phyloP scores from a whole-genome alignment of 1,284 basidiomycete species.

The Flammula alnicola region DNA sequence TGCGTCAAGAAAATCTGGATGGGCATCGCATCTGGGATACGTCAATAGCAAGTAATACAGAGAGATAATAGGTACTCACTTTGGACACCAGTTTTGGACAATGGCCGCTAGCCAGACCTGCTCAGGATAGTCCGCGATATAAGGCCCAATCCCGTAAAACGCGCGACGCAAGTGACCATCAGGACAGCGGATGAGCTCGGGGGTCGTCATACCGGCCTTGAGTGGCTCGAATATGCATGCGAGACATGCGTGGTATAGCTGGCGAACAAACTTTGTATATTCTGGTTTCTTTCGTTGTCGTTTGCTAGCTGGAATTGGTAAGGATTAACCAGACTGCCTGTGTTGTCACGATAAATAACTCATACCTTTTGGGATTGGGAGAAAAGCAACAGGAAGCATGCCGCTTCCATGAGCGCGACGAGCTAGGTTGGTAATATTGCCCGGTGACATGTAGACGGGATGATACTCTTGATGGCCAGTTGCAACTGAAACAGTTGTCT shows the following conservation, averaged over 20 bases:
- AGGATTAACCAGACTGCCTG: background rate
- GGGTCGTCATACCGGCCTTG: slow-evolving; percentile 31
- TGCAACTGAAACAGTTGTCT: slow-evolving; percentile 39
- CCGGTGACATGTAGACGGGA: slow-evolving; percentile 34
- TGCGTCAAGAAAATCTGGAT: slow-evolving; percentile 11
- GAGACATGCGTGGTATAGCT: slow-evolving; percentile 34
- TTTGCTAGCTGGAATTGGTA: slow-evolving; percentile 21
- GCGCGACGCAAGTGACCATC: slow-evolving; percentile 31
- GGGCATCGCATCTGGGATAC: slow-evolving; percentile 17
- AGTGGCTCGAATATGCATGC: slow-evolving; percentile 27
- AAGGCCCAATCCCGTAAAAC: slow-evolving; percentile 36
- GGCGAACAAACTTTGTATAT: slow-evolving; percentile 29
- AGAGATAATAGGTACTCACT: slow-evolving; percentile 20
- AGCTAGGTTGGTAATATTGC: slow-evolving; percentile 31
- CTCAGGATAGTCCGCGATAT: slow-evolving; percentile 40
- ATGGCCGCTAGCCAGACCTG: slow-evolving; percentile 30
- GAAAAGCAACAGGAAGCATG: slow-evolving; percentile 32
- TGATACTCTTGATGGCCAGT: slow-evolving; percentile 41
- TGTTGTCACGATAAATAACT: no score
- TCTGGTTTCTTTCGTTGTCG: slow-evolving; percentile 18
- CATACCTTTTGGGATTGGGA: slow-evolving; percentile 41
- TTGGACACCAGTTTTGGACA: slow-evolving; percentile 36
- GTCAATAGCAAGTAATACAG: background rate
- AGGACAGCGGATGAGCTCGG: slow-evolving; percentile 27
- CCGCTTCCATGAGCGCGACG: slow-evolving; percentile 30